Evolutionary conservation across 345 rosid species (phyloP), one percentile per base, ranked within the genome.

Genomic region (Eucalyptus tenuipes): DNA sequence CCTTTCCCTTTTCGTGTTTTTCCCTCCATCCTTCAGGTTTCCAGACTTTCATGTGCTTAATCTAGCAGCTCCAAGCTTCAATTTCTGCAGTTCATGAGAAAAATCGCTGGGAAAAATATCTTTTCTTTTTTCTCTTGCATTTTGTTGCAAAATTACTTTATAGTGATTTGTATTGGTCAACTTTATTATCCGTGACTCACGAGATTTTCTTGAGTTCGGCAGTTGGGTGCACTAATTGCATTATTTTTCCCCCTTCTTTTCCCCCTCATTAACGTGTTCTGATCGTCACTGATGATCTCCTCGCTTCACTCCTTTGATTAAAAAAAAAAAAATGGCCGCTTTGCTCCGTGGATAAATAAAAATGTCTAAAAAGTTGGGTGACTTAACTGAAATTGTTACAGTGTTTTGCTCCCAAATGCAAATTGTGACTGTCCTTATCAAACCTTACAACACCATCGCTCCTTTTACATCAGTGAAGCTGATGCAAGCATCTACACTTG

Each of bases 181-280:
- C 88, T 88, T 85, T 75, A 85, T 89, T 89, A 89, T 89, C 94
- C 90, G 93, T 93, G 93, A 92, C 89, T 94, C 96, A 93, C 94
- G 90, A 88, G 94, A 85, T 91, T 88, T 40, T 84, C 89, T 89
- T 91, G 88, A 88, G 92, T 89, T 16, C 84, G 93, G 90, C 90
- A 89, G 95, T 88, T 93, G 86, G 91, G 89, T 87, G 90, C 93
- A 89, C 87, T 92, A 88, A 88, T 85, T 90, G 81, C 88, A 59
- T 44, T 89, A 88, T 52, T 87, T 64, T 86, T 55, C 87, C 88
- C 57, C 64, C 10, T 87, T 85, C 68, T 91, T 92, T 85, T 88
- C 75, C 88, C 86, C 14, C 85, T 45, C 90, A 90, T 92, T 92
- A 91, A 88, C 91, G 94, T 93, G 93, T 87, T 71, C 88, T 61